Evolutionary conservation across 148 eudicot species (phyloP).

Genomic region (Cornus controversa): DNA sequence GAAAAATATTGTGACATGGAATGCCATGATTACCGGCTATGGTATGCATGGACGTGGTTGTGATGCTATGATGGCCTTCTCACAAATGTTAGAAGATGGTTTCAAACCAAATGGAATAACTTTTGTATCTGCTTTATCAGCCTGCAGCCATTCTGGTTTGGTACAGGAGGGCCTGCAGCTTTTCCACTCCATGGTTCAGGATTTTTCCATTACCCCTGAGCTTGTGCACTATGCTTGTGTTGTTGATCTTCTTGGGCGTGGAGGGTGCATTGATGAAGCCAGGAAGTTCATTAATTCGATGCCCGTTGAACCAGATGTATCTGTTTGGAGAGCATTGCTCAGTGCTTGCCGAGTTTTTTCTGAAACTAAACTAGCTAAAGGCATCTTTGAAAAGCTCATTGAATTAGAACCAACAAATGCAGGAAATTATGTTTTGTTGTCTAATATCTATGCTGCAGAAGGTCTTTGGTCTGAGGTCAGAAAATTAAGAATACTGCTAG

Average conservation of each 20-base stretch:
- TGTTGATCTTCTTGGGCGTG: constrained; percentile 50
- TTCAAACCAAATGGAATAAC: constrained; percentile 39
- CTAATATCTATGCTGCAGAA: constrained; percentile 45
- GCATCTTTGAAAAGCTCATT: constrained; percentile 30
- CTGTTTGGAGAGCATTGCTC: constrained; percentile 49
- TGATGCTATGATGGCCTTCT: constrained; percentile 33
- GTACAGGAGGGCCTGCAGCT: constrained; percentile 40
- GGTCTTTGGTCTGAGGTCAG: constrained; percentile 50
- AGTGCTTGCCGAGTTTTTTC: constrained; percentile 37
- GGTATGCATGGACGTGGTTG: constrained; percentile 41
- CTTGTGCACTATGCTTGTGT: constrained; percentile 49
- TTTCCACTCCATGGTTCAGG: constrained; percentile 41
- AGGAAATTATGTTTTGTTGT: constrained; percentile 43
- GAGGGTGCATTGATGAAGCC: constrained; percentile 42
- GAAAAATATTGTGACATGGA: constrained; percentile 45
- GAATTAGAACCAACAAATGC: constrained; percentile 52
- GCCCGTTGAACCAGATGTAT: constrained; percentile 52
- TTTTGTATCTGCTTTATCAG: constrained; percentile 42
- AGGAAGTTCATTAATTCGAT: constrained; percentile 31
- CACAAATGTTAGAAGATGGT: constrained; percentile 37
- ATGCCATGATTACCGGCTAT: constrained; percentile 42
- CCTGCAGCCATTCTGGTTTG: constrained; percentile 53
- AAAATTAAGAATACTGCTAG: constrained; percentile 29
- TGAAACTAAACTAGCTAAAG: constrained; percentile 24
- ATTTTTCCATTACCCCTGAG: constrained; percentile 34